Evolutionary conservation across 2,329 filamentous ascomycete genomes (phyloP).

Genomic region (Magnaporthiopsis rhizophila): DNA sequence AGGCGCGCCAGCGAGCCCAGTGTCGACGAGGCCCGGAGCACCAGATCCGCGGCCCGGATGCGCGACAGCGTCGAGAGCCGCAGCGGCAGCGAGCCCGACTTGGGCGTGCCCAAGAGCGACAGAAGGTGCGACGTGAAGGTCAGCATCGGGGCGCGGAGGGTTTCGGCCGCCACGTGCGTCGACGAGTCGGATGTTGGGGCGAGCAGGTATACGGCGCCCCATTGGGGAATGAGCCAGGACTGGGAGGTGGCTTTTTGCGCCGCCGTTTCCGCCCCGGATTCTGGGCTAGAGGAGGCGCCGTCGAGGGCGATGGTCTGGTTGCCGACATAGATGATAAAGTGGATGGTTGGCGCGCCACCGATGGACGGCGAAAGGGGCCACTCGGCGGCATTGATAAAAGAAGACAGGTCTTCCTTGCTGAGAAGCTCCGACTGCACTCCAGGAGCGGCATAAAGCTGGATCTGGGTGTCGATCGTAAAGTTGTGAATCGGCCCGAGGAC

Average conservation of each 20-base stretch:
- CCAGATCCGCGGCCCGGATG: constrained; percentile 75
- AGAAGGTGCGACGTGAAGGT: constrained; percentile 88
- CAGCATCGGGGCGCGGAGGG: constrained; percentile 71
- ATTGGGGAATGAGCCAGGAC: constrained; percentile 90
- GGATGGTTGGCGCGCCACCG: constrained; percentile 84
- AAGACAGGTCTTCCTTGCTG: constrained; percentile 78
- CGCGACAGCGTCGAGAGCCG: constrained; percentile 77
- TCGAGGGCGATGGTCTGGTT: constrained; percentile 57
- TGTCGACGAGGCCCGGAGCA: constrained; percentile 85
- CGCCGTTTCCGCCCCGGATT: constrained; percentile 2
- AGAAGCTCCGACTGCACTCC: constrained; percentile 58
- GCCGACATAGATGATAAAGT: constrained; percentile 89
- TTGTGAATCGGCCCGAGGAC: constrained; percentile 79
- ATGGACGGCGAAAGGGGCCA: constrained; percentile 96
- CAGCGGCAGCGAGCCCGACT: constrained; percentile 74
- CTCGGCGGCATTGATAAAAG: constrained; percentile 95
- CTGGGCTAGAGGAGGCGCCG: not conserved
- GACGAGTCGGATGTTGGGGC: constrained; percentile 31
- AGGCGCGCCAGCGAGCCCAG: constrained; percentile 87
- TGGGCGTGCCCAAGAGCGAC: constrained; percentile 76
- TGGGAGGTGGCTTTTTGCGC: constrained; percentile 35
- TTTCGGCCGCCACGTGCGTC: constrained; percentile 49
- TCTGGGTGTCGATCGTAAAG: constrained; percentile 92
- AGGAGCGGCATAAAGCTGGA: constrained; percentile 81
- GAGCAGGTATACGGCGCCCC: constrained; percentile 67